phyloP scores from a whole-genome alignment of 169 alveolate species.

The Hammondia hammondi region DNA sequence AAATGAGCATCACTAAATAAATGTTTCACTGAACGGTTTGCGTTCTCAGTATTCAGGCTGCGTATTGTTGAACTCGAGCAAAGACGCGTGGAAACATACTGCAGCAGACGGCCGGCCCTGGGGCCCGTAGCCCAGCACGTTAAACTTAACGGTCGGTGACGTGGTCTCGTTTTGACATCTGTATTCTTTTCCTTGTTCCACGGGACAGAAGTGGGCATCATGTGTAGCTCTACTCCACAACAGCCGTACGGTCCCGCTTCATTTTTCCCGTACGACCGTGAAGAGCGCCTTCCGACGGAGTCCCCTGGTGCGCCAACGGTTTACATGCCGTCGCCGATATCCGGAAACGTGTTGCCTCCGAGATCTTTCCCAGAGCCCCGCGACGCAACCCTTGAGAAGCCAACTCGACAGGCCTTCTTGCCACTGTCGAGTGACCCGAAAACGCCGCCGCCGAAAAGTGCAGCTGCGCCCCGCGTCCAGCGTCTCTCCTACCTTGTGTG shows the following conservation, averaged over 20 bases:
- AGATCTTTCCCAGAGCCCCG: neutral
- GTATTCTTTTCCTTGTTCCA: neutral
- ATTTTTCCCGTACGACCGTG: neutral
- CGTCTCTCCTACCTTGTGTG: neutral
- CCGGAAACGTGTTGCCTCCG: neutral
- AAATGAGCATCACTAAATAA: too few species aligned
- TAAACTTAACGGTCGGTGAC: too few species aligned
- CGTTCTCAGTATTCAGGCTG: too few species aligned
- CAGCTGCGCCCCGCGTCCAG: neutral
- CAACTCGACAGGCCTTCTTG: neutral
- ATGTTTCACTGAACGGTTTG: too few species aligned
- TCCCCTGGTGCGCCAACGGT: constrained; percentile 44
- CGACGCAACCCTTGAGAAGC: neutral
- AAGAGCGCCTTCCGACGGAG: neutral
- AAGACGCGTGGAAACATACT: too few species aligned
- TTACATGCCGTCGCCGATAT: constrained; percentile 38
- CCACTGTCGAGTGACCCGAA: neutral
- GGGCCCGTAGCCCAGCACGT: too few species aligned
- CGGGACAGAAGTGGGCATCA: neutral
- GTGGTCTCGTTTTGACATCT: too few species aligned
- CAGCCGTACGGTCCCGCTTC: neutral
- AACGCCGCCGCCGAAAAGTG: neutral
- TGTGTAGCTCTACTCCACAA: neutral
- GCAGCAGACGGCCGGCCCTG: too few species aligned
- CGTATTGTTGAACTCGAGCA: too few species aligned